A percentile compares a stretch with the other conserved stretches of the same genome.
Conservation (phyloP, 129 eudicot species). For the Tagetes patula region DNA sequence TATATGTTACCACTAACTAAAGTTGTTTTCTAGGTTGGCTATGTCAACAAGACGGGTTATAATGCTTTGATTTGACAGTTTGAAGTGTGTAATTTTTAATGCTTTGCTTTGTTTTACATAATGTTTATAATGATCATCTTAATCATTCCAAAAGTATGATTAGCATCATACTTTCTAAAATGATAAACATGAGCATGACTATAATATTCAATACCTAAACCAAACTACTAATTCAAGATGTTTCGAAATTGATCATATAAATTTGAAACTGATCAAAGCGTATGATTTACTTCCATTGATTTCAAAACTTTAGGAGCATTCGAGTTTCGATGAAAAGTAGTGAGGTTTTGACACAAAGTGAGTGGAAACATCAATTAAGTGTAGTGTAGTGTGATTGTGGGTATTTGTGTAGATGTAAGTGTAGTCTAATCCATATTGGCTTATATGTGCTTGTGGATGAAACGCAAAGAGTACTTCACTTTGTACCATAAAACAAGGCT, state of each 20-base stretch:
- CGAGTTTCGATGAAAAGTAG: not conserved
- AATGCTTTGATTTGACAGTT: no score
- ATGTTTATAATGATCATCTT: no score
- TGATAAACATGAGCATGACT: no score
- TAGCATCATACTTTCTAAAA: no score
- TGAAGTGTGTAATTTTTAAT: no score
- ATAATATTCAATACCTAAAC: not conserved
- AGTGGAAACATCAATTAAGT: conserved; percentile 26
- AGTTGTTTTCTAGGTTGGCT: no score
- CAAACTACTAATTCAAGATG: not conserved
- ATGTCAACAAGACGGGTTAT: no score
- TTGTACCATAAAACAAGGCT: conserved; percentile 41
- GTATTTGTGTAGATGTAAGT: conserved; percentile 5
- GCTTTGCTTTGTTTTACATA: no score
- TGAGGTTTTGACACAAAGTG: conserved; percentile 19
- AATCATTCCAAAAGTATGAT: no score
- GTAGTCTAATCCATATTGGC: conserved; percentile 30
- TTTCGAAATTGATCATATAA: not conserved
- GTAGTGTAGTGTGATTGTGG: not conserved
- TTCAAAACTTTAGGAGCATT: not conserved
- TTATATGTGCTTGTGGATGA: conserved; percentile 26
- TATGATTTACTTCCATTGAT: not conserved
- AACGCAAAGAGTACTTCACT: conserved; percentile 30
- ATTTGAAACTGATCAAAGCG: not conserved
- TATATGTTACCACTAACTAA: no score